Base-by-base conservation (phyloP, 2,329 filamentous ascomycete species). In the Hypoxylon sp. region DNA sequence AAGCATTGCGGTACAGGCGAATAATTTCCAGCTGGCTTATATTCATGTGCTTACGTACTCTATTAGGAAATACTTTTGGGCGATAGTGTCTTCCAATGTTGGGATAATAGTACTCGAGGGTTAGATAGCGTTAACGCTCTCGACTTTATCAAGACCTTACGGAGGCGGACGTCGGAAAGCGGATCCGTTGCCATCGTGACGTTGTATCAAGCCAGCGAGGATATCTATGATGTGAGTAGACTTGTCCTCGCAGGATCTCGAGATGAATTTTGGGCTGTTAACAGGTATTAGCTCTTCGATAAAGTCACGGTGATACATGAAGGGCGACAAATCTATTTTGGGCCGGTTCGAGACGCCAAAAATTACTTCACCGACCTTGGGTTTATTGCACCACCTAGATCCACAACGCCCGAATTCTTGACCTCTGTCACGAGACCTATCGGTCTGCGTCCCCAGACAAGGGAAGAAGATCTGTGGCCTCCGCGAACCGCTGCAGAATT, bases 111-210 rank as follows among this genome's bases (percentile, higher is more conserved):
- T 35, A 93, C 91, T 17, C 85, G 91, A 79, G 91, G 91, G 78
- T 83, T 93, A 24, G 91, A 93, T 78, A 90, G 86, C 29, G 90
- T 90, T 77, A 93, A 92, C 78, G 91, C 91, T 57, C 85, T 92
- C 64, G 90, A 92, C 78, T 93, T 93, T 76, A 88, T 87, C 80
- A 89, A 88, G 79, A 91, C 89, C 0, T 82, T 93, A 5, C 86
- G 89, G 11, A 10, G 62, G 5, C 86, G 89, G 11, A 13, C 62
- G 13, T 60, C 65, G n/a, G 68, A 56, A 68, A 19, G 10, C 52
- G 39, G 83, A 91, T 52, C 55, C 33, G 2, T 58, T 37, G 10
- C 70, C 0, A 56, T 65, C 5, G 53, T 65, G 2, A 70, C 74
- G n/a, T 91, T 93, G 76, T 93, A 93, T 79, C 91, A 93, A 77